A percentile compares a stretch with the other conserved stretches of the same genome.
These are phyloP conservation scores for Platanus orientalis DNA, from an alignment of 164 flowering plant species.

Conservation along the genomic window DNA sequence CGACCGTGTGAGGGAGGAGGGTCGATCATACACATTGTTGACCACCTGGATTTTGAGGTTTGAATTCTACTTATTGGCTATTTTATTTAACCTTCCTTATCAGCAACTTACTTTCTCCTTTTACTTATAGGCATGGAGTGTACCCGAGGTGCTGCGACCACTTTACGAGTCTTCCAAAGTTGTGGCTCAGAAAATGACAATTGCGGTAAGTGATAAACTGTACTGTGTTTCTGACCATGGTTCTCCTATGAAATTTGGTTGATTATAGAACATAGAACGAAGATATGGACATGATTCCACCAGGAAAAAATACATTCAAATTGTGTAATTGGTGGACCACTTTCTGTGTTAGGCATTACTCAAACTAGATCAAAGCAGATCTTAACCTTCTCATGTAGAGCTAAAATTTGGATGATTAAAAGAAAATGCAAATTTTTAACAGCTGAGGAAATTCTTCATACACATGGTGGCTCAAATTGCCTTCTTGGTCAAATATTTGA, in stretches of 20 bases:
- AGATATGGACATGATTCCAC: no score
- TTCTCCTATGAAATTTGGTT: not conserved
- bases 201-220: constrained; percentile 56
- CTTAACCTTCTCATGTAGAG: no score
- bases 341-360: no score
- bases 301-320: no score
- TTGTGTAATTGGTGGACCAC: no score
- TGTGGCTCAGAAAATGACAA: constrained; percentile 88
- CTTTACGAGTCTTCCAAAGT: constrained; percentile 87
- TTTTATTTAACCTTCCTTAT: not conserved
- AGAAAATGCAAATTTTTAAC: no score
- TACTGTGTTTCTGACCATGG: not conserved
- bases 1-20: constrained; percentile 97
- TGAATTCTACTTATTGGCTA: not conserved
- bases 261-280: no score
- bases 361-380: no score
- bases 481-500: not conserved
- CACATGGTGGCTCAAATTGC: not conserved
- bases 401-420: no score
- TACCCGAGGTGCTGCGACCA: constrained; percentile 86
- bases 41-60: constrained; percentile 91
- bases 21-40: constrained; percentile 87
- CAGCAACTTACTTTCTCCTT: not conserved
- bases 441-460: no score
- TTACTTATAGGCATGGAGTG: constrained; percentile 87